Base-by-base conservation (phyloP, 1,284 basidiomycete genomes). In the Trichosporon inkin region DNA sequence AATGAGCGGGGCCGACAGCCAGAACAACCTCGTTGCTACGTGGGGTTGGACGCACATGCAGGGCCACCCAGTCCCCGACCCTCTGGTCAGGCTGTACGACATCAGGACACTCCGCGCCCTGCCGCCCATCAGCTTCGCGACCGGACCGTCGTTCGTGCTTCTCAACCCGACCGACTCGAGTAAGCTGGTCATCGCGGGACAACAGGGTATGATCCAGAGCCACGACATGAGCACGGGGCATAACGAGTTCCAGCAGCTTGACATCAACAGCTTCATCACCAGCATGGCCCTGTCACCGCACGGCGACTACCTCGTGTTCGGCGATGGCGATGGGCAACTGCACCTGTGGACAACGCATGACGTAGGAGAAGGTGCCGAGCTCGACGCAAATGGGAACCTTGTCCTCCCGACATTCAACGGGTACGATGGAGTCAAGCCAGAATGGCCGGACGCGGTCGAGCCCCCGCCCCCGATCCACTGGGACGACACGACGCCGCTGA, bases 21-120 rank as follows among this genome's bases (percentile, higher is more conserved):
- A 84, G 39, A 89, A 88, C 3, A 88, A 91, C 74, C 84, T 87
- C 63, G 83, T 89, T 24, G 89, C 88, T 70, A 91, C 90, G 1
- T 89, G 92, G 68, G 93, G 93, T 3, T 88, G 88, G 79, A 88
- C 88, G 7, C 83, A 90, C 74, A 88, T 90, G 91, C 90, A 91
- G 76, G 88, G 89, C 19, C 88, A 89, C 49, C 92, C 94, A 1
- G 84, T 90, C 55, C 88, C 91, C 0, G 95, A 98, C 74, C 90
- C 92, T 1, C 81, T 96, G 24, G 89, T 99, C 67, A 95, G 96
- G 77, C 83, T 97, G 10, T 96, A 90, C 72, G 95, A 99, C 74
- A 74, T 92, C 24, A 86, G 95, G 32, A 88, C 84, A 40, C 84
- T 97, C 80, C 85, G 87, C 36, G 2, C 83, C 88, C 28, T 86